Evolutionary conservation across 1,284 basidiomycete species (phyloP).

Genomic region (Sporisorium sorghi): DNA sequence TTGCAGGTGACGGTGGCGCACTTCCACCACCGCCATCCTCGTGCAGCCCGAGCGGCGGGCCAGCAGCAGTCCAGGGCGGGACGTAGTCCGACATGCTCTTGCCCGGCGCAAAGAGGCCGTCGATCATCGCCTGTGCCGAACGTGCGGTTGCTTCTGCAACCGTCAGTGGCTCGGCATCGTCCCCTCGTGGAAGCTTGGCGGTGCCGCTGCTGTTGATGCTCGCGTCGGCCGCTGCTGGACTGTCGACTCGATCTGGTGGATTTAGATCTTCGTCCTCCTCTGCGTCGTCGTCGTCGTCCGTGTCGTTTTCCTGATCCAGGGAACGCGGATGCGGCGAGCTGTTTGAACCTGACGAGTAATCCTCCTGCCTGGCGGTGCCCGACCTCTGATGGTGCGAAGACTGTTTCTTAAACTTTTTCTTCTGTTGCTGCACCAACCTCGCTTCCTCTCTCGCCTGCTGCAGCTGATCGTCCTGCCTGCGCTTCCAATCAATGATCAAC

Average conservation of each 20-base stretch:
- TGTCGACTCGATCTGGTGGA: conserved; percentile 2
- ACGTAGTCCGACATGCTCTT: conserved; percentile 59
- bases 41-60: conserved; percentile 38
- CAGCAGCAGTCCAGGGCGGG: conserved; percentile 55
- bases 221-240: conserved; percentile 14
- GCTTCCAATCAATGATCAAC: conserved; percentile 94
- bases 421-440: conserved; percentile 18
- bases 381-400: conserved; percentile 39
- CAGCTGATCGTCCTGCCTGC: conserved; percentile 66
- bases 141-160: conserved; percentile 41
- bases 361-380: conserved; percentile 58
- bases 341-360: conserved; percentile 15
- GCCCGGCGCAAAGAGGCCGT: conserved; percentile 56
- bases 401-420: conserved; percentile 37
- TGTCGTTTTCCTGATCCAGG: conserved; percentile 18
- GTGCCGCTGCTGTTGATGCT: conserved; percentile 47
- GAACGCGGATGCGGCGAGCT: conserved; percentile 2
- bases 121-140: conserved; percentile 52
- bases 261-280: conserved; percentile 13
- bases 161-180: conserved; percentile 30
- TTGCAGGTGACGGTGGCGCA: conserved; percentile 33
- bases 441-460: conserved; percentile 40
- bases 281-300: background rate
- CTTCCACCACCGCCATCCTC: conserved; percentile 25
- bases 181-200: conserved; percentile 13